These are phyloP conservation scores for Adansonia digitata DNA, from an alignment of 345 rosid genomes.

Conservation along the genomic window DNA sequence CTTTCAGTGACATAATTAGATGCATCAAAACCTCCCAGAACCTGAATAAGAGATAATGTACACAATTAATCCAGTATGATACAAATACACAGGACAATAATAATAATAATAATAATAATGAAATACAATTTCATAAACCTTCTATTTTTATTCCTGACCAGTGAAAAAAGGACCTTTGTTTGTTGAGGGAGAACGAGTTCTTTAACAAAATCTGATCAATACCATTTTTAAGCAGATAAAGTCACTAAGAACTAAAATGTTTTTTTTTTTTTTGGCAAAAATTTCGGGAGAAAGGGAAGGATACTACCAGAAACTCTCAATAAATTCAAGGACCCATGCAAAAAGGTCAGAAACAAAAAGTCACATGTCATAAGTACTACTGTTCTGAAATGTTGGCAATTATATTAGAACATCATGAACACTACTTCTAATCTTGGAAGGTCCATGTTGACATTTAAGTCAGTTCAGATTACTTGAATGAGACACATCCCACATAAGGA, in stretches of 20 bases:
- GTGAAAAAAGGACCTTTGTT: not conserved
- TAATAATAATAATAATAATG: not conserved
- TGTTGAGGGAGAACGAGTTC: not conserved
- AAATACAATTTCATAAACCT: not conserved
- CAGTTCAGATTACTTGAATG: not conserved
- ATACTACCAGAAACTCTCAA: not conserved
- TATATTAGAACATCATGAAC: not conserved
- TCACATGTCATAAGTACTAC: not conserved
- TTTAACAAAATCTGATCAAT: not conserved
- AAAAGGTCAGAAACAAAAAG: not conserved
- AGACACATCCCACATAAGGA: not conserved
- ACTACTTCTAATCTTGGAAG: not conserved
- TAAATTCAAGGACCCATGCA: not conserved
- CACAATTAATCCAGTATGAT: constrained; percentile 7
- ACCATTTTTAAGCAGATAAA: not conserved
- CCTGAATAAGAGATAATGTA: constrained; percentile 34
- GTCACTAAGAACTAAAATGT: not conserved
- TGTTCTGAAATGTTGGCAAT: not conserved
- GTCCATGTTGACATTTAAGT: not conserved
- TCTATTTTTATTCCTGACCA: not conserved
- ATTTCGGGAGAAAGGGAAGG: not conserved
- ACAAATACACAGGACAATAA: not conserved
- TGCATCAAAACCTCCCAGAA: constrained; percentile 85
- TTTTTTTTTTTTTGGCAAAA: not conserved
- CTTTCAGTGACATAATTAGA: constrained; percentile 77